Base-by-base conservation (phyloP, 371 early-diverging fungal species). In the Lichtheimia ornata region DNA sequence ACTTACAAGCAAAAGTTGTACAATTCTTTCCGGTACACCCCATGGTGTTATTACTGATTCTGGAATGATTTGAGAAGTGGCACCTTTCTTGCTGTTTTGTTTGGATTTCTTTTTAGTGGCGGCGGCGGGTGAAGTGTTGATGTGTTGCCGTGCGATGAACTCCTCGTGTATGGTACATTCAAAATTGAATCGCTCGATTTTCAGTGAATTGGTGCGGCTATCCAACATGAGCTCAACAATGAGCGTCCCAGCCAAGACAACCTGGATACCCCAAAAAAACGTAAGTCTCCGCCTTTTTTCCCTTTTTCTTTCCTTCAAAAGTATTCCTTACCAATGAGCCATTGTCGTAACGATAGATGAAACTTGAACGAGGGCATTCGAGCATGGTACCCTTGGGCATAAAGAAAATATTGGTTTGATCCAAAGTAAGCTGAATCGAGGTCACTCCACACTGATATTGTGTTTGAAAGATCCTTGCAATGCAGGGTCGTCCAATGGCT, bases 321-420 rank as follows among this genome's bases (percentile, higher is more conserved):
- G 18, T 28, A 22, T 49, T 27, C 27, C 27, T 73, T 66, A 74
- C 73, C 70, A 77, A 53, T 17, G 65, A 61, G 0, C 73, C 75
- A 54, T 71, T 73, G 7, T 64, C 64, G 49, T 70, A 78, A 4
- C 67, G 59, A 56, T 73, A 62, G 15, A 78, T 73, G 14, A 78
- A 49, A 50, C 79, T 73, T 3, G 73, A 73, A 49, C 63, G 58
- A 43, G 79, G 79, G 50, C 79, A 78, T 54, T 78, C 71, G 1
- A 78, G 70, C 62, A 78, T 62, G 35, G 68, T 59, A 14, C 72
- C 76, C 4, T 64, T 63, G 27, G 75, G 59, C 27, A 75, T 61
- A 41, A 78, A 71, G 53, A 72, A 78, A 56, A 74, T 74, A 57
- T 65, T 65, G 24, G 79, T 78, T 50, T 78, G 75, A 24, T 73